These are phyloP conservation scores for Salvia splendens DNA, from an alignment of 257 asterid genomes.

Conservation along the genomic window DNA sequence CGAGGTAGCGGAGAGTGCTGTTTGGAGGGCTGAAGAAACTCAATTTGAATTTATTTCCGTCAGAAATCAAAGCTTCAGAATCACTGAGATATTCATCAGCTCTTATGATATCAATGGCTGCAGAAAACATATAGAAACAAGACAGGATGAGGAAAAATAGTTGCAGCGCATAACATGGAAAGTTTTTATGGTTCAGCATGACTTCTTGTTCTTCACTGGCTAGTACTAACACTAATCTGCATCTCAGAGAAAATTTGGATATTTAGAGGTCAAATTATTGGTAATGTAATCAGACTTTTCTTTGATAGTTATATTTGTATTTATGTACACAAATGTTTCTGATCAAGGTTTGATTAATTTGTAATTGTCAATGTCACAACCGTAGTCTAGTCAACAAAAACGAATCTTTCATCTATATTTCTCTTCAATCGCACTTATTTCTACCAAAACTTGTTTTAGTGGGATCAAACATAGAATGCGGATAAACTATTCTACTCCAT, in stretches of 20 bases:
- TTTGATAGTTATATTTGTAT: neutral
- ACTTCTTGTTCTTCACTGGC: neutral
- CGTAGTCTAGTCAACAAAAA: no score
- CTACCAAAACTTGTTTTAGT: no score
- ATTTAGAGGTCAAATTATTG: neutral
- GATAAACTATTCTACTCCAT: no score
- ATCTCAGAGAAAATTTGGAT: neutral
- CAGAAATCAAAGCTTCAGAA: constrained; percentile 44
- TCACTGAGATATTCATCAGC: constrained; percentile 35
- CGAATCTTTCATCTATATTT: no score
- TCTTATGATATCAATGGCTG: constrained; percentile 30
- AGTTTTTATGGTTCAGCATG: neutral
- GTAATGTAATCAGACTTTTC: neutral
- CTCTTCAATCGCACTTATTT: no score
- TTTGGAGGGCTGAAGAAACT: constrained; percentile 53
- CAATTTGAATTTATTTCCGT: constrained; percentile 36
- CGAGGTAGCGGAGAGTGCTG: constrained; percentile 40
- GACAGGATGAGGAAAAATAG: neutral
- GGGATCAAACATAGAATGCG: no score
- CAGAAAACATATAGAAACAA: constrained; percentile 17
- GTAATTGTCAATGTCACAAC: neutral
- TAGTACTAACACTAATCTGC: neutral
- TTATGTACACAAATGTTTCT: neutral
- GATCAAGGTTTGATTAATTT: neutral
- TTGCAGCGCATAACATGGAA: neutral